Conservation (phyloP, 305 asterid species). For the Vinca major region DNA sequence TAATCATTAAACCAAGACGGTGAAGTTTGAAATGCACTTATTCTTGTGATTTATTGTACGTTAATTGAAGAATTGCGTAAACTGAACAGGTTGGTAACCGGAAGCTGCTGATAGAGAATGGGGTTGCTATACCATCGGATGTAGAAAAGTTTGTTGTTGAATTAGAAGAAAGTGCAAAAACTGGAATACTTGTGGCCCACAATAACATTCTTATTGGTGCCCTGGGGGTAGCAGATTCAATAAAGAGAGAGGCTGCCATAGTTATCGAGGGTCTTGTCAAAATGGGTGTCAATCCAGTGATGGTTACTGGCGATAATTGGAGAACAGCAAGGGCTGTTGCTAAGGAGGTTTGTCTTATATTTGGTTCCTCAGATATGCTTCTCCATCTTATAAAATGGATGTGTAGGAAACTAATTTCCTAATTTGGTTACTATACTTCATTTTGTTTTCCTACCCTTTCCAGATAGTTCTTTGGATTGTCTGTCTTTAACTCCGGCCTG, state of each 20-base stretch:
- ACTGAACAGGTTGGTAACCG: constrained; percentile 78
- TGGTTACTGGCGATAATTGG: constrained; percentile 99
- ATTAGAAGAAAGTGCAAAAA: constrained; percentile 89
- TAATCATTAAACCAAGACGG: neutral
- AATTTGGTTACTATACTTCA: neutral
- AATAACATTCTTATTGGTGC: constrained; percentile 59
- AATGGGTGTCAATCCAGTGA: constrained; percentile 88
- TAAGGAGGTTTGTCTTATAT: constrained; percentile 55
- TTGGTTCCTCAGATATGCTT: constrained; percentile 2
- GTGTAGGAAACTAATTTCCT: neutral
- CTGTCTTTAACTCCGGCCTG: neutral
- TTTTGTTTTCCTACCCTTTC: neutral
- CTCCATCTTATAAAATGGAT: neutral
- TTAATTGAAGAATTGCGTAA: constrained; percentile 11
- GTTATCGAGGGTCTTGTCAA: constrained; percentile 83
- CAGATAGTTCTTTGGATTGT: neutral
- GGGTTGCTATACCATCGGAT: constrained; percentile 39
- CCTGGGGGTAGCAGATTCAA: constrained; percentile 92
- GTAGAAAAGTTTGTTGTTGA: constrained; percentile 71
- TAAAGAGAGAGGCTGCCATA: constrained; percentile 94
- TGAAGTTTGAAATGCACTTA: neutral
- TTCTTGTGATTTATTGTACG: neutral
- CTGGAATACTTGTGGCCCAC: constrained; percentile 78
- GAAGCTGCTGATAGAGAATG: constrained; percentile 62
- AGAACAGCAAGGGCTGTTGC: constrained; percentile 99